Conservation (phyloP, 192 early-diverging fungal species). For the Podila epigama region DNA sequence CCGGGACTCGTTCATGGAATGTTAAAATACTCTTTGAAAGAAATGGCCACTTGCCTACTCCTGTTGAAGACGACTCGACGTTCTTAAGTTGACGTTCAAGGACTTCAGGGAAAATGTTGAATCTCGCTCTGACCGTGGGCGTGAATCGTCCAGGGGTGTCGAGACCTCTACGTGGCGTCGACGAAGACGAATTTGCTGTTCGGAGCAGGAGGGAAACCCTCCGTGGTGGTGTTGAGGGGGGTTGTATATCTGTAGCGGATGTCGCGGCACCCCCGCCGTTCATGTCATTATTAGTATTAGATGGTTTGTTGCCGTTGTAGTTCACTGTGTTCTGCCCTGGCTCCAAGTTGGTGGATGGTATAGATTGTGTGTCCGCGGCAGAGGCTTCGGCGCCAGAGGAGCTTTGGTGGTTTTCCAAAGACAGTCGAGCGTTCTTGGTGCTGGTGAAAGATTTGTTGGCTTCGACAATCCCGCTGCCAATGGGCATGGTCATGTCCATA, state of each 20-base stretch:
- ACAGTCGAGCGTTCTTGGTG: neutral
- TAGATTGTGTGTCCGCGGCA: neutral
- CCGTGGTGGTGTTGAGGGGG: constrained; percentile 15
- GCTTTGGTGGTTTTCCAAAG: neutral
- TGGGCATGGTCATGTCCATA: constrained; percentile 35
- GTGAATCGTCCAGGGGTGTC: constrained; percentile 20
- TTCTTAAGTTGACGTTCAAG: constrained; percentile 30
- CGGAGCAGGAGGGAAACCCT: neutral
- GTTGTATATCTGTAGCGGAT: neutral
- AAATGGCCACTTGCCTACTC: too few relatives aligned
- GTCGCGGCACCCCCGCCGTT: neutral
- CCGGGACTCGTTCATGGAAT: too few relatives aligned
- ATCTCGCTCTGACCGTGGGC: constrained; percentile 13
- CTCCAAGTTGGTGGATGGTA: neutral
- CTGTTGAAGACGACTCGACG: constrained; percentile 10
- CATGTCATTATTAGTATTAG: neutral
- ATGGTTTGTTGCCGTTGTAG: neutral
- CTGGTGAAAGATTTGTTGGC: neutral
- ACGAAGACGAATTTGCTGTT: neutral
- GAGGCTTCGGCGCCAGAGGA: neutral
- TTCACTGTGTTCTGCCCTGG: neutral
- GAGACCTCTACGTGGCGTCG: constrained; percentile 7
- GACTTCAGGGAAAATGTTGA: constrained; percentile 37
- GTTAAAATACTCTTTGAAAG: too few relatives aligned
- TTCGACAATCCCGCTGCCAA: constrained; percentile 25